Evolutionary conservation across 768 basidiomycete species (phyloP), one percentile per base, ranked within the genome.

Genomic region (Royoungia palumana): DNA sequence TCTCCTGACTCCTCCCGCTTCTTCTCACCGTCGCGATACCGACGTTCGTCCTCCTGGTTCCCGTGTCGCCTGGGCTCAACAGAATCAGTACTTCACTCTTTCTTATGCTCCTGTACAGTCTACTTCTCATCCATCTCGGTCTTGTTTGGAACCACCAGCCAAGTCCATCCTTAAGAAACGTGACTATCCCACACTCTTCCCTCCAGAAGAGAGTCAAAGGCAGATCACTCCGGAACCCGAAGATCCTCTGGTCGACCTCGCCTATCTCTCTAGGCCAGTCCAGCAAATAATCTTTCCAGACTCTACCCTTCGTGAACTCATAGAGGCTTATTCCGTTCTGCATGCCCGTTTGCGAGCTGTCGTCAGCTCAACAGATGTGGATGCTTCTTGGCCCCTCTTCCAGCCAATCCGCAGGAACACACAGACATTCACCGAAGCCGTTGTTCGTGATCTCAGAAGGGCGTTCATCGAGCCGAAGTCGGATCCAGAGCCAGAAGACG

Each of bases 141-240:
- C 72, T 5, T 72, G 71, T 2, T 73, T 70, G 41, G 64, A 69
- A 14, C 71, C 57, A 13, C 86, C 86, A 0, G 47, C 67, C 19
- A 85, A 77, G 54, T 87, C 89, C 7, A 90, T 90, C 49, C 75
- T 91, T 30, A 91, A 90, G 68, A 80, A 75, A 56, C 54, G 56
- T 55, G 42, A 49, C 36, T 59, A 71, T 21, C 52, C 58, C 9
- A 50, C 65, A 19, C 67, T 76, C 19, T 64, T 74, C 1, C 60
- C 64, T 4, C 51, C 73, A 4, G 72, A 79, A n/a, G 71, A 75
- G 41, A 68, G 66, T 21, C 65, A 69, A 44, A 78, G 88, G 47
- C 82, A 88, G 48, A 66, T 73, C 13, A 91, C 89, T 0, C 90
- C 89, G n/a, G 89, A 89, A 58, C 89, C 90, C 3, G 67, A 69